These are phyloP conservation scores for Neckera pumila DNA, from an alignment of 225 moss, liverwort and hornwort species.

Conservation along the genomic window DNA sequence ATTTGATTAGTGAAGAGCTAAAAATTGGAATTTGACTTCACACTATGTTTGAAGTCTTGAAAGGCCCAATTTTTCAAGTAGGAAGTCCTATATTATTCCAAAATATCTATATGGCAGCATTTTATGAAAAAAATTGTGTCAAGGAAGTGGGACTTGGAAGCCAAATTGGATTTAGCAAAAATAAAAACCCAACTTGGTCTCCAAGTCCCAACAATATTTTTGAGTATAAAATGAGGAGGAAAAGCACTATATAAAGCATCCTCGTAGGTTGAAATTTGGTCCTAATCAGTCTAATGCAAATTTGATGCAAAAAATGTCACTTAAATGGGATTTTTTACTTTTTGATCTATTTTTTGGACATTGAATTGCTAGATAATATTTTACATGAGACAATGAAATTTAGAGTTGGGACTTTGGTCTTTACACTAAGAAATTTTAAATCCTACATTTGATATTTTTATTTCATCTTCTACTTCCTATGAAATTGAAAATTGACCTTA, in stretches of 20 bases:
- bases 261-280: fast-evolving
- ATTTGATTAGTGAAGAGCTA: neutral
- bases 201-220: neutral
- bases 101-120: neutral
- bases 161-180: neutral
- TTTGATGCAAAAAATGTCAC: neutral
- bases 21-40: neutral
- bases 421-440: neutral
- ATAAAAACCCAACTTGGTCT: fast-evolving
- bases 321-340: fast-evolving
- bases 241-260: neutral
- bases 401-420: neutral
- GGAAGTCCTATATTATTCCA: fast-evolving
- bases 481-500: neutral
- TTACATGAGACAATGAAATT: neutral
- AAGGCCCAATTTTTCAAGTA: neutral
- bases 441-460: neutral
- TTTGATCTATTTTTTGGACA: fast-evolving
- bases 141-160: neutral
- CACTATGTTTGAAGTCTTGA: fast-evolving
- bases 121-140: fast-evolving
- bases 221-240: neutral
- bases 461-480: neutral
- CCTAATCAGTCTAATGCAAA: fast-evolving
- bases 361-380: neutral